Evolutionary conservation across 2,329 filamentous ascomycete genomes (phyloP).

Genomic region (Phyllosticta citriasiana): DNA sequence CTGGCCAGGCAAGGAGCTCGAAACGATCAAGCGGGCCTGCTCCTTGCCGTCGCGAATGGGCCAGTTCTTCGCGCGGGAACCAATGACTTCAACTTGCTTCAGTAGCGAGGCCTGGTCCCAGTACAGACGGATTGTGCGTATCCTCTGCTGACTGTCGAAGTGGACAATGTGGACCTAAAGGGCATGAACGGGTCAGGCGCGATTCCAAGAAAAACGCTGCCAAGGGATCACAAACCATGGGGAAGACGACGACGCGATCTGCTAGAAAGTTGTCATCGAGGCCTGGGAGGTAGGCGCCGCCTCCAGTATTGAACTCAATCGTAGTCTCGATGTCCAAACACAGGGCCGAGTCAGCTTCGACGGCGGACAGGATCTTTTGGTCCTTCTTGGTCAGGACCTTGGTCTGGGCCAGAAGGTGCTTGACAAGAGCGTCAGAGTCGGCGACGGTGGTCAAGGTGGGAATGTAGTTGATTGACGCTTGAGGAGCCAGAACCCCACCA

Average conservation of each 20-base stretch:
- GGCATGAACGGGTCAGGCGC: not conserved
- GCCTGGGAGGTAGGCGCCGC: conserved; percentile 76
- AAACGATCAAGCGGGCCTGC: conserved; percentile 66
- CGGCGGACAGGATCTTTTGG: conserved; percentile 61
- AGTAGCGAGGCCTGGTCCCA: conserved; percentile 94
- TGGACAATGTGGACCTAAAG: conserved; percentile 64
- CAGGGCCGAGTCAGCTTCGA: conserved; percentile 62
- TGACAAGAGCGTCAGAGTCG: conserved; percentile 66
- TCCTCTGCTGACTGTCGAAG: conserved; percentile 68
- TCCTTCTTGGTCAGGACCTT: conserved; percentile 75
- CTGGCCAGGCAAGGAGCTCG: conserved; percentile 26
- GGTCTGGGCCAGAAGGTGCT: conserved; percentile 63
- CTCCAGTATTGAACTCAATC: conserved; percentile 70
- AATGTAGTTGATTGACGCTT: conserved; percentile 62
- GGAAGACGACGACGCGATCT: conserved; percentile 67
- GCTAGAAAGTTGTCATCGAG: conserved; percentile 91
- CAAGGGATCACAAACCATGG: conserved; percentile 51
- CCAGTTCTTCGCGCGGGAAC: conserved; percentile 84
- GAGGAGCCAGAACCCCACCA: conserved; percentile 32
- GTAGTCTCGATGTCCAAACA: conserved; percentile 73
- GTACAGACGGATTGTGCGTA: conserved; percentile 75
- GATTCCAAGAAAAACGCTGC: not conserved
- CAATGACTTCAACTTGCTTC: conserved; percentile 90
- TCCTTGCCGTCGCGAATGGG: conserved; percentile 82
- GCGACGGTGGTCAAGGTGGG: conserved; percentile 70